Evolutionary conservation across 176 grass and related monocot genomes (phyloP), one percentile per base, ranked within the genome.

Genomic region (Oryza australiensis): DNA sequence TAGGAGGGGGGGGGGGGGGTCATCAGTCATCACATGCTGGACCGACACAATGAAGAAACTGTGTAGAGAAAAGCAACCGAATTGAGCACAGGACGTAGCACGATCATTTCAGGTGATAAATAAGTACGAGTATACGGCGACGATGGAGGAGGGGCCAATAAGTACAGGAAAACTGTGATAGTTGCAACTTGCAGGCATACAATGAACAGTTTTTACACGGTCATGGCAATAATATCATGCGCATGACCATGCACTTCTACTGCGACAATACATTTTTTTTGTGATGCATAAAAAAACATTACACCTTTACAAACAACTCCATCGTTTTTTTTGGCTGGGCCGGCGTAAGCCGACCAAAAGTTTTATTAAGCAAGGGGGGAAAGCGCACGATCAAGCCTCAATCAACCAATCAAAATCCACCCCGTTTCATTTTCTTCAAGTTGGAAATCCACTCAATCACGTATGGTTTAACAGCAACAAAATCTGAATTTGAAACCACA

Each of bases 401-500:
- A 27, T n/a, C 38, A 0, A 29, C 64, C 60, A 74, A 40, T 9
- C 78, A 70, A 85, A 85, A 62, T 13, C 35, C 26, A 46, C 16
- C 1, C 12, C n/a, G 13, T 67, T 20, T 24, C 45, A 78, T 30
- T 45, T 48, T 12, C 33, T 45, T 60, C 7, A 64, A 33, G 26
- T 63, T 32, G 64, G 40, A 75, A 45, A 34, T 29, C 16, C 22
- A 26, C 6, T 32, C 43, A 60, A 59, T n/a, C 66, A 0, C 35
- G 9, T 46, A 26, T 26, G 8, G n/a, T 14, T 72, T 16, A 1
- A 28, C 46, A 10, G 64, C 27, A 43, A 75, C 27, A 7, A 41
- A 78, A 73, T n/a, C 23, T 24, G 55, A 86, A 40, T 23, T 38
- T 20, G 38, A 24, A 63, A 83, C 41, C 59, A 82, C 30, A 13